These are phyloP conservation scores for Candida fluviatilis DNA, from an alignment of 805 yeast genomes.

Conservation along the genomic window DNA sequence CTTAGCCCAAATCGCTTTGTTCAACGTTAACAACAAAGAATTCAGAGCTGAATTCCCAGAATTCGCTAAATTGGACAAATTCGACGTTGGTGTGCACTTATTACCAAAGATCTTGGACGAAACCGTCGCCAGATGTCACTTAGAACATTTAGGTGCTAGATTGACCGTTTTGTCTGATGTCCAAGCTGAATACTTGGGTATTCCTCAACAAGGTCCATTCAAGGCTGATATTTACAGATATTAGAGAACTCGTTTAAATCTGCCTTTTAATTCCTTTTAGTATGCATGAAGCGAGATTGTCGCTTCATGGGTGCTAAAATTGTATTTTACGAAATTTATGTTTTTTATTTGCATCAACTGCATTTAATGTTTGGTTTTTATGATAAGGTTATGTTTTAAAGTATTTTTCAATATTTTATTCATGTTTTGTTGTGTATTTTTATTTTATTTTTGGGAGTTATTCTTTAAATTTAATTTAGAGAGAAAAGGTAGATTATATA, in stretches of 20 bases:
- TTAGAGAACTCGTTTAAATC: conserved; percentile 35
- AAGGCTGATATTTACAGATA: conserved; percentile 98
- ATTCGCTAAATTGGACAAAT: conserved; percentile 90
- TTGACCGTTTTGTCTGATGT: conserved; percentile 69
- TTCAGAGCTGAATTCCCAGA: conserved; percentile 83
- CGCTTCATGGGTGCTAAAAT: conserved; percentile 6
- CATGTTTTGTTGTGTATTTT: conserved; percentile 2
- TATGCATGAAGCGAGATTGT: not conserved
- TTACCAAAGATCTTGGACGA: conserved; percentile 98
- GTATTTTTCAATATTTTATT: conserved; percentile 2
- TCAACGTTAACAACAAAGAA: conserved; percentile 76
- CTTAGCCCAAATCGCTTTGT: conserved; percentile 95
- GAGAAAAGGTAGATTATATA: conserved; percentile 21
- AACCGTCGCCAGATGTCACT: conserved; percentile 96
- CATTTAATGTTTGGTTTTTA: conserved; percentile 21
- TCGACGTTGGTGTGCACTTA: conserved; percentile 88
- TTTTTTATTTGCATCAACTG: conserved; percentile 43
- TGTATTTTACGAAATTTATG: conserved; percentile 12
- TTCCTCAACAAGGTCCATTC: conserved; percentile 93
- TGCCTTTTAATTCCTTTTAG: conserved; percentile 12
- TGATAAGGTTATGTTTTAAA: conserved; percentile 1
- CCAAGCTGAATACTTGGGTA: conserved; percentile 93
- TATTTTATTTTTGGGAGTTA: conserved; percentile 7
- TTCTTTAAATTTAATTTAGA: conserved; percentile 18
- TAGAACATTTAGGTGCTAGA: conserved; percentile 88